These are phyloP conservation scores for Thielaviopsis ethacetica DNA, from an alignment of 2,329 filamentous ascomycete genomes.

Conservation along the genomic window DNA sequence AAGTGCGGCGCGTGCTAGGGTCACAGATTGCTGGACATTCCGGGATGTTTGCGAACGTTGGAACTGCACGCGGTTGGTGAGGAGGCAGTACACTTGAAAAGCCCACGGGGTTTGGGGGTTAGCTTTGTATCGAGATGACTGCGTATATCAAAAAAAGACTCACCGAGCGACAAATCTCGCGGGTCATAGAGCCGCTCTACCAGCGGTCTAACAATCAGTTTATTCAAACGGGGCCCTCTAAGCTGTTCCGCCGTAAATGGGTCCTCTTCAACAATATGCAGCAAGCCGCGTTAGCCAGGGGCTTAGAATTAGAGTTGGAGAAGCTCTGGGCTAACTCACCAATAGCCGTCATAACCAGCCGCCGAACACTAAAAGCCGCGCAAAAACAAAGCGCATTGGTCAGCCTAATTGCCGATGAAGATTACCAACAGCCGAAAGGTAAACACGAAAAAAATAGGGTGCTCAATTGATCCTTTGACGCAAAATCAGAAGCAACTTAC, in stretches of 20 bases:
- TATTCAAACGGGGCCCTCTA: slow-evolving; percentile 47
- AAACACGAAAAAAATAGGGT: neutral
- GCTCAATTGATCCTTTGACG: neutral
- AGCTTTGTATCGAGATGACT: too few relatives aligned
- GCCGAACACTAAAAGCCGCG: slow-evolving; percentile 8
- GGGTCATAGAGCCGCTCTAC: slow-evolving; percentile 47
- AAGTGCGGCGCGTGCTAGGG: slow-evolving; percentile 47
- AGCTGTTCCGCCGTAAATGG: slow-evolving; percentile 37
- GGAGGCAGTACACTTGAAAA: slow-evolving; percentile 46
- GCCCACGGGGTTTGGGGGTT: neutral
- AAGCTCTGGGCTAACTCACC: slow-evolving; percentile 7
- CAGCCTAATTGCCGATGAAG: neutral
- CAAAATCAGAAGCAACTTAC: neutral
- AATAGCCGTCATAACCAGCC: slow-evolving; percentile 13
- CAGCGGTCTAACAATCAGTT: slow-evolving; percentile 43
- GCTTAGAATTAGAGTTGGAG: neutral
- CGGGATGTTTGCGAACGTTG: slow-evolving; percentile 45
- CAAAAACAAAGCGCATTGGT: neutral
- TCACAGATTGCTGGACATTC: slow-evolving; percentile 52
- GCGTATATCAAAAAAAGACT: slow-evolving; percentile 5
- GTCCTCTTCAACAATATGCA: slow-evolving; percentile 17
- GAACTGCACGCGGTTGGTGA: slow-evolving; percentile 56
- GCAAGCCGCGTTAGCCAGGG: neutral
- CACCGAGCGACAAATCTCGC: slow-evolving; percentile 43
- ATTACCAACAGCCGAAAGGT: neutral